Conservation (phyloP, 2,329 filamentous ascomycete species). For the Claviceps cyperi region DNA sequence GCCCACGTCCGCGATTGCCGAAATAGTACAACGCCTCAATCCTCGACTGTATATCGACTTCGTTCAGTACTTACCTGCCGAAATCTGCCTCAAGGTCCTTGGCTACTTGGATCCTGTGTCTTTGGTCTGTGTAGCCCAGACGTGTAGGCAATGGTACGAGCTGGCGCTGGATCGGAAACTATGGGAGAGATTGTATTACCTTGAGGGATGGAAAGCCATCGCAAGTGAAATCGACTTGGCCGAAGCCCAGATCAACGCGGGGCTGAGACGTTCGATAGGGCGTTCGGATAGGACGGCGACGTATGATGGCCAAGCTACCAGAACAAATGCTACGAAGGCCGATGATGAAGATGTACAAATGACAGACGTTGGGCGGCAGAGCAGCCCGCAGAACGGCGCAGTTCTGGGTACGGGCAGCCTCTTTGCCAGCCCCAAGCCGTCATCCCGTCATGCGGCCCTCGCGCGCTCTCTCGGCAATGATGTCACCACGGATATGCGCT, state of each 20-base stretch:
- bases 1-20: conserved; percentile 63
- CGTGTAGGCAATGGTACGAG: conserved; percentile 70
- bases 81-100: conserved; percentile 82
- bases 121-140: conserved; percentile 61
- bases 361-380: conserved; percentile 19
- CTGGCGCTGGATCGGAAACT: conserved; percentile 70
- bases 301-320: conserved; percentile 38
- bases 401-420: conserved; percentile 14
- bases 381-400: conserved; percentile 11
- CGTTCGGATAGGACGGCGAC: conserved; percentile 29
- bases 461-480: conserved; percentile 14
- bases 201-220: conserved; percentile 76
- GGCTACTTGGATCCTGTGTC: conserved; percentile 72
- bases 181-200: conserved; percentile 71
- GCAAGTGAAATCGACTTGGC: conserved; percentile 48
- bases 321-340: conserved; percentile 36
- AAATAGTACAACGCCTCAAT: conserved; percentile 66
- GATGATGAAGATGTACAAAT: conserved; percentile 36
- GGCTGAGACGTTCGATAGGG: conserved; percentile 21
- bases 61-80: conserved; percentile 67
- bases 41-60: conserved; percentile 90
- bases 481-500: conserved; percentile 15
- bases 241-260: conserved; percentile 44
- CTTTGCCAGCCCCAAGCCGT: conserved; percentile 20
- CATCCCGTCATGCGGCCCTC: conserved; percentile 14